A percentile compares a stretch with the other conserved stretches of the same genome.
phyloP scores from a whole-genome alignment of 2,329 filamentous ascomycete species.

The Ceratocystis smalleyi region DNA sequence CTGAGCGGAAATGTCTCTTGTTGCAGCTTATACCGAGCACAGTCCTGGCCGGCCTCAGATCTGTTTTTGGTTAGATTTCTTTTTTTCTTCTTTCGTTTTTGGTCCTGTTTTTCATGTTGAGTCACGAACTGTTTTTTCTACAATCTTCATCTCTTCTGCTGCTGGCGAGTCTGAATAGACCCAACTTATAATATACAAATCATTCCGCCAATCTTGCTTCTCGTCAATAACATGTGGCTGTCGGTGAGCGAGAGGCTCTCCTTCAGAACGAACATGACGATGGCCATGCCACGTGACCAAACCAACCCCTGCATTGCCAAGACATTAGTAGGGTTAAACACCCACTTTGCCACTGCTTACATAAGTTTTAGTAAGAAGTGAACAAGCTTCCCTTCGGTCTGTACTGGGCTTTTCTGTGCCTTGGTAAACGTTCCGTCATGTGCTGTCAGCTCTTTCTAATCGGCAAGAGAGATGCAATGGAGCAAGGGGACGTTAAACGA shows the following conservation, averaged over 20 bases:
- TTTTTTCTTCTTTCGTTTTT: neutral
- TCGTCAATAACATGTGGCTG: too few relatives aligned
- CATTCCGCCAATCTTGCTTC: too few relatives aligned
- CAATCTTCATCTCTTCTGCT: too few relatives aligned
- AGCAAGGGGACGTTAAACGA: neutral
- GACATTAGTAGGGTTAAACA: neutral
- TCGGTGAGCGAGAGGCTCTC: too few relatives aligned
- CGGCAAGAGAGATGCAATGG: neutral
- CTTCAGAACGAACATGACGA: neutral
- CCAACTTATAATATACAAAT: too few relatives aligned
- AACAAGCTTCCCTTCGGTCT: neutral
- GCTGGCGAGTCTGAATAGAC: too few relatives aligned
- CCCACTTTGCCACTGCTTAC: neutral
- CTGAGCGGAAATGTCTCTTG: neutral
- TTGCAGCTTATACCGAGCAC: neutral
- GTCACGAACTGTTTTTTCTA: too few relatives aligned
- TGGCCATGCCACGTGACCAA: neutral
- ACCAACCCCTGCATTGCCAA: neutral
- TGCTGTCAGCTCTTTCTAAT: conserved; percentile 17
- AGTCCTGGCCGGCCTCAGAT: neutral
- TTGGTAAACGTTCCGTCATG: neutral
- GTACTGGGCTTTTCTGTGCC: neutral
- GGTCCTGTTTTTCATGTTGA: neutral
- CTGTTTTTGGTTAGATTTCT: neutral
- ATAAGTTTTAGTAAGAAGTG: neutral